Evolutionary conservation across 805 yeast genomes (phyloP).

Genomic region (Nakazawaea peltata): DNA sequence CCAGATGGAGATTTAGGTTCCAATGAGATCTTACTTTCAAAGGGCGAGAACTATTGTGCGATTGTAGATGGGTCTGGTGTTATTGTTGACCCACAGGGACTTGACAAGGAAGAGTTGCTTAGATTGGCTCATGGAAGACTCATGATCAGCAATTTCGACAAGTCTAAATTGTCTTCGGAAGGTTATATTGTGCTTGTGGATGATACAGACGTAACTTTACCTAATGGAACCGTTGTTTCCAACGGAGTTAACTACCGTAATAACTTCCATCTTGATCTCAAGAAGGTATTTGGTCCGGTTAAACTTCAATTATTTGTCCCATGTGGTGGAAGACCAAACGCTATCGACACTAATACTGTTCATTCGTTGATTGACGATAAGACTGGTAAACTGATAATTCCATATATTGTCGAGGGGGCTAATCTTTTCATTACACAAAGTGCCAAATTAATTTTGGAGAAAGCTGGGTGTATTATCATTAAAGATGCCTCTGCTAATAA

Average conservation of each 20-base stretch:
- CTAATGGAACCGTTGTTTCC: conserved; percentile 65
- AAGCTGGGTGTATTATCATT: conserved; percentile 79
- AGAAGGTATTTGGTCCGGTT: conserved; percentile 48
- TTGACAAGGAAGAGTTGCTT: conserved; percentile 69
- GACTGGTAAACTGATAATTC: conserved; percentile 70
- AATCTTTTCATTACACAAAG: conserved; percentile 91
- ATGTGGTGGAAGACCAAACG: conserved; percentile 98
- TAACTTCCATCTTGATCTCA: conserved; percentile 71
- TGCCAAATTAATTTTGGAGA: conserved; percentile 80
- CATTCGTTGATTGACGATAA: conserved; percentile 59
- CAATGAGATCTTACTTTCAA: conserved; percentile 78
- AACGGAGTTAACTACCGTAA: conserved; percentile 90
- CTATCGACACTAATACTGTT: conserved; percentile 83
- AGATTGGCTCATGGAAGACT: conserved; percentile 72
- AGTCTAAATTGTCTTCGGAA: conserved; percentile 51
- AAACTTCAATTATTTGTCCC: conserved; percentile 86
- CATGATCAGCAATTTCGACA: conserved; percentile 67
- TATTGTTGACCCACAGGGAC: conserved; percentile 83
- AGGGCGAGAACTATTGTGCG: conserved; percentile 71
- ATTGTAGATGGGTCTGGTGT: conserved; percentile 96
- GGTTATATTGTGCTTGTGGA: conserved; percentile 86
- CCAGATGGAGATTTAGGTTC: conserved; percentile 98
- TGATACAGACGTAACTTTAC: conserved; percentile 71
- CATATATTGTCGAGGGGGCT: conserved; percentile 96
- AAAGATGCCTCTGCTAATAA: conserved; percentile 97